Conservation (phyloP, 208 protist species). For the Plasmodiophora brassicae region DNA sequence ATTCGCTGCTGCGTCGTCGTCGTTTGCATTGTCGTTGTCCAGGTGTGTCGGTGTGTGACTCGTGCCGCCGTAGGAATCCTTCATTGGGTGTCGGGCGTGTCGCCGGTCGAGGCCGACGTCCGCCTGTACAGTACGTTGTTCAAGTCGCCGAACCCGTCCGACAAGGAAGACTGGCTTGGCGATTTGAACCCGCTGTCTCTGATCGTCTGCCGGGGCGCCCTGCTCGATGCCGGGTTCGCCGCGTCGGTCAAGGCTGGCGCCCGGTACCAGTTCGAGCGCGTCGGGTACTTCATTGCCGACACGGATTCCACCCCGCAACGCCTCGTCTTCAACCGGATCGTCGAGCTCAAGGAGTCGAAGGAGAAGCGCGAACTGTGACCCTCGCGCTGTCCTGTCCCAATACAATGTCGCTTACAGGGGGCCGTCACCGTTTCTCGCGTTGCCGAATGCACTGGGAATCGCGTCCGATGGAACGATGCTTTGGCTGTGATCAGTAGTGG, state of each 20-base stretch:
- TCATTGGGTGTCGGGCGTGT: slow-evolving; percentile 64
- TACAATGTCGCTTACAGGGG: too few relatives aligned
- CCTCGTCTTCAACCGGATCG: slow-evolving; percentile 79
- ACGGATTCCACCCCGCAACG: slow-evolving; percentile 58
- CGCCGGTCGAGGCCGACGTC: slow-evolving; percentile 51
- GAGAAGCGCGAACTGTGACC: slow-evolving; percentile 42
- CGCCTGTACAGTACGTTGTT: slow-evolving; percentile 72
- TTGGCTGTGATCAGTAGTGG: too few relatives aligned
- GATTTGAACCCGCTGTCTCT: slow-evolving; percentile 69
- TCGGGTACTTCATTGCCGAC: slow-evolving; percentile 79
- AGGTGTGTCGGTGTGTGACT: not conserved
- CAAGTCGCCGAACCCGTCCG: slow-evolving; percentile 48
- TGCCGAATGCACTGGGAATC: too few relatives aligned
- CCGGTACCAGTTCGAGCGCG: slow-evolving; percentile 80
- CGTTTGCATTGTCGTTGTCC: not conserved
- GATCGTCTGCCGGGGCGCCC: slow-evolving; percentile 46
- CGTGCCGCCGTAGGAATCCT: slow-evolving; percentile 24
- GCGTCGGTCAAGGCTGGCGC: slow-evolving; percentile 41
- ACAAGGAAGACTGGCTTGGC: slow-evolving; percentile 47
- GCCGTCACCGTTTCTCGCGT: too few relatives aligned
- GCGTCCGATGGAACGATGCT: too few relatives aligned
- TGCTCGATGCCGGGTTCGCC: slow-evolving; percentile 54
- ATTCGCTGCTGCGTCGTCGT: not conserved
- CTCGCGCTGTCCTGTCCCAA: too few relatives aligned
- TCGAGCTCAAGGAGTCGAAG: slow-evolving; percentile 70